Base-by-base conservation (phyloP, 768 basidiomycete genomes). In the Omphalotus guepiniiformis region DNA sequence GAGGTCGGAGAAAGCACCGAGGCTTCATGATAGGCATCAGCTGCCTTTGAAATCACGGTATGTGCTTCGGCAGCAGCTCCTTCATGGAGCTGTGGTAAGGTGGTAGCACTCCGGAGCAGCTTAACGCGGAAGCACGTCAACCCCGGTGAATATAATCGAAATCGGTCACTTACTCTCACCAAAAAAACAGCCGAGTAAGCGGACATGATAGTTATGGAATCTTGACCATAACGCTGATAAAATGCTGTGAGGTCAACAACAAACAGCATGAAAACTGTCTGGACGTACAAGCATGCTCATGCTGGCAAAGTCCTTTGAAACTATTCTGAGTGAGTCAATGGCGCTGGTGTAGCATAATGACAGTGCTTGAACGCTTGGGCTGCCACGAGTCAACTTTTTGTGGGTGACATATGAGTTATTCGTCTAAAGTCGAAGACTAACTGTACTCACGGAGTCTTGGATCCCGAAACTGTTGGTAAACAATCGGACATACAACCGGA, bases 391-490 rank as follows among this genome's bases (percentile, higher is more conserved):
- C 39, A 75, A 71, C 82, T 85, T n/a, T n/a, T n/a, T n/a, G n/a
- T n/a, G 58, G 46, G 9, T 48, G 43, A 49, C 26, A 15, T 46
- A 40, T 41, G 38, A 46, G 48, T 39, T 48, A 42, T 39, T 38
- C 39, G 32, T 19, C 39, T 30, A 38, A 32, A 34, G 37, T 28
- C 30, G 23, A 42, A 49, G 34, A 27, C 16, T 30, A 49, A 35
- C 69, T 78, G 57, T 56, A 79, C 84, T 62, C 63, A 83, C 72
- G 28, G 79, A 74, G 16, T 76, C 74, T 55, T 85, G 82, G 39
- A 90, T 80, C 22, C 86, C 89, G 62, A 90, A 87, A 53, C 85
- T 88, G 63, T 92, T 92, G 61, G 92, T 65, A 67, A 91, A 92
- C 41, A 93, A 72, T 51, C 84, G 74, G 42, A 88, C 85, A 60